Percentiles rank a stretch among this genome's conserved stretches.
phyloP scores from a whole-genome alignment of 2,329 filamentous ascomycete species.

The Aspergillus caelatus region DNA sequence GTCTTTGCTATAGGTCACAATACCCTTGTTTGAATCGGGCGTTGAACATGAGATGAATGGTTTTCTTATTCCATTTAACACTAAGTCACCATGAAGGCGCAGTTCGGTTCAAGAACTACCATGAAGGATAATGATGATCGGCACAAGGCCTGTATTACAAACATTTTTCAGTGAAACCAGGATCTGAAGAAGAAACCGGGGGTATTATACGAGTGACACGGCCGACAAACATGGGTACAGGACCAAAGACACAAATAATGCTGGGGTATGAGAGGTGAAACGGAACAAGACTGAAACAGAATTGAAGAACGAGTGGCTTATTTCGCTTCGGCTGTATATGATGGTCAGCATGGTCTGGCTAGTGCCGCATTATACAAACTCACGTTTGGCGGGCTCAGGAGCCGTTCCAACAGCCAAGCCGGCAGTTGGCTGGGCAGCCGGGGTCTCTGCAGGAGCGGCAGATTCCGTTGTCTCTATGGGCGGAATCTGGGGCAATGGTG shows the following conservation, averaged over 20 bases:
- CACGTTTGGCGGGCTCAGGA: not conserved
- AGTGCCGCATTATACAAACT: not conserved
- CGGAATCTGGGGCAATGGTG: not conserved
- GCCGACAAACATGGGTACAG: conserved; percentile 9
- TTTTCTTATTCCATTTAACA: not conserved
- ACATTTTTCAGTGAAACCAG: not conserved
- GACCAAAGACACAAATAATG: conserved; percentile 17
- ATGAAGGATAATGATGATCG: not conserved
- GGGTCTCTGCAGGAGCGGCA: conserved; percentile 10
- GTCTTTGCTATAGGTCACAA: conserved; percentile 10
- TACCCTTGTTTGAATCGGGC: conserved; percentile 5
- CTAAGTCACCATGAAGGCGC: not conserved
- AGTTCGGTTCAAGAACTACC: not conserved
- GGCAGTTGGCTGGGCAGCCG: conserved; percentile 10
- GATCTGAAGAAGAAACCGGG: conserved; percentile 15
- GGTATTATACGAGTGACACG: conserved; percentile 18
- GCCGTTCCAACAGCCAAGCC: not conserved
- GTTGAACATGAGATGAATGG: not conserved
- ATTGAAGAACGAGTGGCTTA: conserved; percentile 1
- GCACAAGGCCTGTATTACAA: conserved; percentile 1
- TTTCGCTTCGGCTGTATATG: conserved; percentile 14
- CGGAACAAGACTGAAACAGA: conserved; percentile 1
- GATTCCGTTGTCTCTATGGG: conserved; percentile 6
- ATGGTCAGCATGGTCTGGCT: conserved; percentile 8
- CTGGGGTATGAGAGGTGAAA: conserved; percentile 20